These are phyloP conservation scores for Cladosporium colombiae DNA, from an alignment of 2,329 filamentous ascomycete genomes.

Conservation along the genomic window DNA sequence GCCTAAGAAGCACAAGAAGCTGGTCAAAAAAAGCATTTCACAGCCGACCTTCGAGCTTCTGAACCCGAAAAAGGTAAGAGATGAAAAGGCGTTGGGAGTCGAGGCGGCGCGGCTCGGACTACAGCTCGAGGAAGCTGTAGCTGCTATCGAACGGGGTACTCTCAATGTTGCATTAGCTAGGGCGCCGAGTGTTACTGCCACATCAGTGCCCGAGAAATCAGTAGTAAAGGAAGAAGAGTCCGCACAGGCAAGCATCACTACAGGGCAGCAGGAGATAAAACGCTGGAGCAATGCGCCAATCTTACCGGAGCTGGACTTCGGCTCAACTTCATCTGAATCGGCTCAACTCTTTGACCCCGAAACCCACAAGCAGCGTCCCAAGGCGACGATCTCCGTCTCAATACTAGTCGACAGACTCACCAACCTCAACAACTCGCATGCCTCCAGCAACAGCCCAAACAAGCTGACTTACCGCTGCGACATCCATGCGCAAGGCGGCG, in stretches of 20 bases:
- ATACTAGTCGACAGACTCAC: background rate
- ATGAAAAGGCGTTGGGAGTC: background rate
- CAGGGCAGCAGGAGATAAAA: background rate
- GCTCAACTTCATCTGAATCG: background rate
- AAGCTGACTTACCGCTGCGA: constrained; percentile 23
- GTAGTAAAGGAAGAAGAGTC: background rate
- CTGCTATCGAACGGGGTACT: background rate
- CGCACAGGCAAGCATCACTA: background rate
- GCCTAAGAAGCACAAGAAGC: constrained; percentile 11
- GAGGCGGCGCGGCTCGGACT: background rate
- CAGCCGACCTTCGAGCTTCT: constrained; percentile 3
- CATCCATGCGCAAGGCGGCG: constrained; percentile 22
- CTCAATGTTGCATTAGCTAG: background rate
- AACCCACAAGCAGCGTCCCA: background rate
- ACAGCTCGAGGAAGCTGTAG: background rate
- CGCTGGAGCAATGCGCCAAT: constrained; percentile 10
- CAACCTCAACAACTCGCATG: background rate
- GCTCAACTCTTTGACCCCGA: background rate
- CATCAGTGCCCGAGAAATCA: background rate
- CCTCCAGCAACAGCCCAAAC: background rate
- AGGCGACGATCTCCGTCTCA: background rate
- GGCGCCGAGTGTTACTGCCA: background rate
- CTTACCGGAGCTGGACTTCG: constrained; percentile 18
- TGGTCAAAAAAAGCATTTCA: background rate
- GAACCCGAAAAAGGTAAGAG: background rate